Base-by-base conservation (phyloP, 352 stramenopile species). In the Phytophthora sojae region DNA sequence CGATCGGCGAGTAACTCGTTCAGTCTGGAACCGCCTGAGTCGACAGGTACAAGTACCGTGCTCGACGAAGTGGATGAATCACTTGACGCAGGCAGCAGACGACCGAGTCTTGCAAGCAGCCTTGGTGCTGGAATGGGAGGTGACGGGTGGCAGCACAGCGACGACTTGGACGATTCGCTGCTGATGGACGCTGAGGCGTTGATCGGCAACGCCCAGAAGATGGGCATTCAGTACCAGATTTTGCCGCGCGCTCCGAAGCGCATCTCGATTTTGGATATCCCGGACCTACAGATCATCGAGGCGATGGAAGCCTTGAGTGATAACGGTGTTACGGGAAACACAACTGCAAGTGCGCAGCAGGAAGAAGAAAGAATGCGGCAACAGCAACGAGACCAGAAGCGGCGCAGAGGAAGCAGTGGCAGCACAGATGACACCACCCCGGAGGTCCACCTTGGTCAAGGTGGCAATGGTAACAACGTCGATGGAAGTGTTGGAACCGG, bases 181-280 rank as follows among this genome's bases (percentile, higher is more conserved):
- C 68, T 94, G 0, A 62, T 86, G 64, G 86, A 94, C 56, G 86
- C 82, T 23, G 84, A 94, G 25, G 84, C 84, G 25, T 53, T 94
- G 63, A 92, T 94, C 55, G 84, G 76, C 9, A 87, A 91, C 51
- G 82, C 81, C 7, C 83, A 89, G 64, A 91, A 90, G 67, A 91
- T 92, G 81, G 83, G 82, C 0, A 76, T 90, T 6, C 81, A 88
- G 69, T 82, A 89, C 50, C 81, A 90, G 64, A 80, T 88, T 14
- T 50, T 90, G 21, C 83, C 81, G 0, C 77, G 73, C 1, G 81
- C 76, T 26, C 79, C 79, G 11, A 86, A 86, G 55, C 75, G 76
- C 1, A 91, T 93, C 64, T 92, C 86, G 1, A 81, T 93, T 26
- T 64, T 79, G 32, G 86, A 93, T 59, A 90, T 92, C 8, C 71